A percentile compares a stretch with the other conserved stretches of the same genome.
phyloP scores from a whole-genome alignment of 1,284 basidiomycete genomes.

The Takashimella tepidaria region DNA sequence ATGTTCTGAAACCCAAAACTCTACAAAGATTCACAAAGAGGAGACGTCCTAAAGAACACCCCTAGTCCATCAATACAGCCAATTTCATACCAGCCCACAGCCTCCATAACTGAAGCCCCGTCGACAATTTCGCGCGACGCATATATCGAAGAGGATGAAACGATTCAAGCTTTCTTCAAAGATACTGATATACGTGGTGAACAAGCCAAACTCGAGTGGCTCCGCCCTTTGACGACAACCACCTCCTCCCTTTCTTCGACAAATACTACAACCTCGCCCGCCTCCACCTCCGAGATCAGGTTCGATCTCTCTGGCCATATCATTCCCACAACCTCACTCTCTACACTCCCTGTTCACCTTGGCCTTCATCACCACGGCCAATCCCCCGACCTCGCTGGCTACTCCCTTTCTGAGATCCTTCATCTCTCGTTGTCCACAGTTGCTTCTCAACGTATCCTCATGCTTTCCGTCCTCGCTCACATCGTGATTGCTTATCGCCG shows the following conservation, averaged over 20 bases:
- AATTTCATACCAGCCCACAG: no score
- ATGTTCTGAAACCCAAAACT: no score
- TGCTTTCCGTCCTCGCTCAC: conserved; percentile 67
- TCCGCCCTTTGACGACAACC: conserved; percentile 45
- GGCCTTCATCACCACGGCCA: conserved; percentile 80
- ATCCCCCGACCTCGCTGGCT: conserved; percentile 76
- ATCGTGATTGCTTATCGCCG: conserved; percentile 48
- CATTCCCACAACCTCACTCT: conserved; percentile 52
- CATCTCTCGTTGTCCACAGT: conserved; percentile 75
- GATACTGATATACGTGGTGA: conserved; percentile 38
- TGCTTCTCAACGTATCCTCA: conserved; percentile 73
- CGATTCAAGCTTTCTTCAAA: background rate
- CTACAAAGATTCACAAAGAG: no score
- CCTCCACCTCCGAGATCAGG: conserved; percentile 42
- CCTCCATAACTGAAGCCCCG: no score
- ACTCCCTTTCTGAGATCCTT: conserved; percentile 82
- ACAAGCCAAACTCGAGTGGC: conserved; percentile 73
- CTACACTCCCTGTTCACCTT: conserved; percentile 64
- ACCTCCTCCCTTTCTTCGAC: conserved; percentile 17
- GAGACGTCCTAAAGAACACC: no score
- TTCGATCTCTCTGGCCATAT: conserved; percentile 70
- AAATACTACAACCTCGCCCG: conserved; percentile 12
- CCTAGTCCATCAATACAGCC: no score
- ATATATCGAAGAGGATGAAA: no score
- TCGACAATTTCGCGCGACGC: no score